Evolutionary conservation across 495 filamentous ascomycete species (phyloP).

Genomic region (Penicillium chermesinum): DNA sequence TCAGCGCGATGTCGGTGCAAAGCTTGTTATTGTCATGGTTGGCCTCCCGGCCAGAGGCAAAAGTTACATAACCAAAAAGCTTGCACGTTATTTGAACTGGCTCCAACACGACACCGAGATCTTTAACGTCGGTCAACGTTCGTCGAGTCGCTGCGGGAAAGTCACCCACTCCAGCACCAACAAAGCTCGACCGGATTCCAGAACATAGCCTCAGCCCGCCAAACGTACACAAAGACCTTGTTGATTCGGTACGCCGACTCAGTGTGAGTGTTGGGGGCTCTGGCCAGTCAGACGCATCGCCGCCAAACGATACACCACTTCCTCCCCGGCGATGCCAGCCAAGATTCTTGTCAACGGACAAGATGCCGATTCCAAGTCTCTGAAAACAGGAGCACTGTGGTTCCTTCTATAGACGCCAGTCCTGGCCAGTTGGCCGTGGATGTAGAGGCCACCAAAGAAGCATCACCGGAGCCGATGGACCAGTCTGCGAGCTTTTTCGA

Average conservation of each 20-base stretch:
- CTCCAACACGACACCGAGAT: slow-evolving; percentile 91
- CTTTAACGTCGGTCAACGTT: slow-evolving; percentile 94
- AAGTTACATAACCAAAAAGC: slow-evolving; percentile 97
- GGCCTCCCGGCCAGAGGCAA: slow-evolving; percentile 92
- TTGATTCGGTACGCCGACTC: slow-evolving; percentile 40
- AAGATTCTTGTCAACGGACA: slow-evolving; percentile 49
- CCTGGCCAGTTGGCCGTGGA: slow-evolving; percentile 12
- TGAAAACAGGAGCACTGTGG: slow-evolving; percentile 27
- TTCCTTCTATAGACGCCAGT: slow-evolving; percentile 23
- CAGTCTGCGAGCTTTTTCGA: slow-evolving; percentile 95
- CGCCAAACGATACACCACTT: slow-evolving; percentile 26
- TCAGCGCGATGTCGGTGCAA: slow-evolving; percentile 85
- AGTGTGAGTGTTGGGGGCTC: slow-evolving; percentile 39
- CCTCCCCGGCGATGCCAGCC: slow-evolving; percentile 39
- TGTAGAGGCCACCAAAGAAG: slow-evolving; percentile 26
- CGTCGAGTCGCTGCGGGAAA: slow-evolving; percentile 71
- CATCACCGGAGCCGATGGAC: slow-evolving; percentile 57
- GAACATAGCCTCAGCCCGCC: slow-evolving; percentile 12
- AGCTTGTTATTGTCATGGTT: slow-evolving; percentile 98
- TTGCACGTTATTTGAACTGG: slow-evolving; percentile 93
- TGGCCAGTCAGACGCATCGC: slow-evolving; percentile 18
- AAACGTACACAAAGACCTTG: slow-evolving; percentile 36
- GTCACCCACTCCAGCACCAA: slow-evolving; percentile 33
- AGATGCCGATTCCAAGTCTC: slow-evolving; percentile 26
- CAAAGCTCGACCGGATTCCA: not conserved